phyloP scores from a whole-genome alignment of 2,329 filamentous ascomycete genomes.

The Aaosphaeria pasadenensis region DNA sequence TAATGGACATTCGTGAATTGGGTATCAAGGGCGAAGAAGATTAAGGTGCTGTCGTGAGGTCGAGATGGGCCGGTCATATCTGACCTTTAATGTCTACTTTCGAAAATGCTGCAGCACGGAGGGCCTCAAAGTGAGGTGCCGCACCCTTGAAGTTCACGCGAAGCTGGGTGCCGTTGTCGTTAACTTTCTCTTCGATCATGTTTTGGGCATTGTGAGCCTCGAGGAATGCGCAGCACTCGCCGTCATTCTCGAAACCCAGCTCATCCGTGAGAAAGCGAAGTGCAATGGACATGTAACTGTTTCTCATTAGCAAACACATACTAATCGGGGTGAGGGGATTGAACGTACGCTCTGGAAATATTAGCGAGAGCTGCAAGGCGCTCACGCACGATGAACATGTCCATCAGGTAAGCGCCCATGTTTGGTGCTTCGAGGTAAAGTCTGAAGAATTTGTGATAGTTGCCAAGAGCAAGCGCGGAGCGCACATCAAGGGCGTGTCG shows the following conservation, averaged over 20 bases:
- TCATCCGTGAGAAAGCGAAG: slow-evolving; percentile 93
- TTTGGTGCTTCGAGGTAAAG: slow-evolving; percentile 91
- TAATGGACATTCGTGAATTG: background rate
- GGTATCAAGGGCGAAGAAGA: background rate
- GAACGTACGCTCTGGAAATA: slow-evolving; percentile 89
- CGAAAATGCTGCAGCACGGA: slow-evolving; percentile 71
- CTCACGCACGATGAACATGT: slow-evolving; percentile 96
- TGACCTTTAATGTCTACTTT: slow-evolving; percentile 97
- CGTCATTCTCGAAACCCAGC: slow-evolving; percentile 90
- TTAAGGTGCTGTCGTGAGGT: slow-evolving; percentile 1
- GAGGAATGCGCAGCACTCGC: slow-evolving; percentile 87
- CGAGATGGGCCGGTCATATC: slow-evolving; percentile 59
- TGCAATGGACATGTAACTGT: slow-evolving; percentile 86
- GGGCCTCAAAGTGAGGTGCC: slow-evolving; percentile 65
- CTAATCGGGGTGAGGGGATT: background rate
- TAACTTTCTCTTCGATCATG: slow-evolving; percentile 72
- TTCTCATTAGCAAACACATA: slow-evolving; percentile 45
- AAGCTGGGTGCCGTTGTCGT: slow-evolving; percentile 26
- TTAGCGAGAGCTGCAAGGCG: slow-evolving; percentile 84
- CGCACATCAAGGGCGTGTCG: slow-evolving; percentile 90
- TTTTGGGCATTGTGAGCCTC: slow-evolving; percentile 73
- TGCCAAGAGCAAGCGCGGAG: slow-evolving; percentile 86
- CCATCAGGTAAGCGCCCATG: slow-evolving; percentile 98
- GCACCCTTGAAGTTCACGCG: slow-evolving; percentile 61
- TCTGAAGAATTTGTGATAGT: slow-evolving; percentile 97